phyloP scores from a whole-genome alignment of 768 basidiomycete species.

The Pleurotus sapidus region DNA sequence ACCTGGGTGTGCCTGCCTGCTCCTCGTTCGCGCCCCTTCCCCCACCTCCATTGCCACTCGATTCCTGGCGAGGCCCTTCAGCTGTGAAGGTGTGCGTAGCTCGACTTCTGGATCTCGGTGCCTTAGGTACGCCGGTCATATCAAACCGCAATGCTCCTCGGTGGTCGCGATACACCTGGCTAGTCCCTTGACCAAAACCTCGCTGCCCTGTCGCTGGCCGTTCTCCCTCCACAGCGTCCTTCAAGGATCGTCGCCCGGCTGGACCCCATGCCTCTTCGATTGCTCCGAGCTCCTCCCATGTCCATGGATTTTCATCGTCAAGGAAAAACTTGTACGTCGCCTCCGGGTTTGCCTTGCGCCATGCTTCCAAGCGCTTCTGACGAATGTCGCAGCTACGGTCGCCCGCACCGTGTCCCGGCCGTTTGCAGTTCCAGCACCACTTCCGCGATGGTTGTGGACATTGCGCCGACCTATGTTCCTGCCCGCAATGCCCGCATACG shows the following conservation, averaged over 20 bases:
- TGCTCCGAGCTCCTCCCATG: not conserved
- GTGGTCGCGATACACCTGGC: too few species aligned
- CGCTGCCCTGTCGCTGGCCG: not conserved
- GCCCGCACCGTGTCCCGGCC: constrained; percentile 23
- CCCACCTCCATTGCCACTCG: too few species aligned
- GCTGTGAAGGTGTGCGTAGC: not conserved
- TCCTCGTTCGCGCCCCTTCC: too few species aligned
- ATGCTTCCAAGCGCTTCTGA: constrained; percentile 2
- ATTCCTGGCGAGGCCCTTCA: too few species aligned
- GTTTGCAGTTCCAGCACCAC: constrained; percentile 22
- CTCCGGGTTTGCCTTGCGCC: constrained; percentile 11
- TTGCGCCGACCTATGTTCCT: constrained; percentile 11
- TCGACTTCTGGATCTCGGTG: not conserved
- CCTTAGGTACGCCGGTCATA: not conserved
- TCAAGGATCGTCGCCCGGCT: not conserved
- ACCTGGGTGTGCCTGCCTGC: too few species aligned
- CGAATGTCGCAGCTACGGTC: constrained; percentile 20
- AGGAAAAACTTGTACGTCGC: constrained; percentile 16
- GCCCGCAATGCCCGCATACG: constrained; percentile 15
- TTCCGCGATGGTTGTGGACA: constrained; percentile 12
- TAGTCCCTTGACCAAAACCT: not conserved
- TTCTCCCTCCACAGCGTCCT: not conserved
- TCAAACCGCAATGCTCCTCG: not conserved
- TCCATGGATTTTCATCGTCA: constrained; percentile 1
- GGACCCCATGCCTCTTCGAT: too few species aligned